Percentiles rank a stretch among this genome's conserved stretches.
Evolutionary conservation across 306 rosid genomes (phyloP).

Genomic region (Vachellia collinsii): DNA sequence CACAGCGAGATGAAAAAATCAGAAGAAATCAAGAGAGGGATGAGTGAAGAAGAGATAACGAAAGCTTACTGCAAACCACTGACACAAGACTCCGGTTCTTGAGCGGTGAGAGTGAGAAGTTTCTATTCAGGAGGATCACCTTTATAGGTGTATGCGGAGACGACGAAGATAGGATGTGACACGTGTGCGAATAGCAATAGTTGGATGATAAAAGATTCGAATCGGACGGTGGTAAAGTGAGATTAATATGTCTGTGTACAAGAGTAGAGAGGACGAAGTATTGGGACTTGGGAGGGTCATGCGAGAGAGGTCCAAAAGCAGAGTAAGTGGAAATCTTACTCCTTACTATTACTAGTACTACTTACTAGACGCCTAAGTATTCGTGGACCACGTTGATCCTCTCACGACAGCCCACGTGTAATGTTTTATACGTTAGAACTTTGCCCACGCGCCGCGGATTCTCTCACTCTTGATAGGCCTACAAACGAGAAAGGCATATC

Average conservation of each 20-base stretch:
- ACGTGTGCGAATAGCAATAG: constrained; percentile 7
- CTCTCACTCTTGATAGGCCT: background rate
- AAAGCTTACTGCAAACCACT: background rate
- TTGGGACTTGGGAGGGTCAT: background rate
- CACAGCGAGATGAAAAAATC: background rate
- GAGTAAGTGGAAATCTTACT: background rate
- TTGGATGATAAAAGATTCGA: constrained; percentile 16
- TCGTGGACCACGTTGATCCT: constrained; percentile 6
- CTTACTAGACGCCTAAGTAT: background rate
- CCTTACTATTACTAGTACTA: too few species aligned
- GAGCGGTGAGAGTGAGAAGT: background rate
- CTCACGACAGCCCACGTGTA: background rate
- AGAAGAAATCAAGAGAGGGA: background rate
- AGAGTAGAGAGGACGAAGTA: background rate
- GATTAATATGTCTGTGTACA: background rate
- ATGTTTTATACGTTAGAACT: background rate
- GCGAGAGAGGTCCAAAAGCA: background rate
- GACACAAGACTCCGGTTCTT: background rate
- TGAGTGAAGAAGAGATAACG: background rate
- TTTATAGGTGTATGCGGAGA: background rate
- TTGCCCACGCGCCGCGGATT: background rate
- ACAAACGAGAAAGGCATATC: background rate
- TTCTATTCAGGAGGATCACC: background rate
- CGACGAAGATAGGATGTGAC: background rate
- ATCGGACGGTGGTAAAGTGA: constrained; percentile 38